These are phyloP conservation scores for Candida golubevii DNA, from an alignment of 805 yeast genomes.

Conservation along the genomic window DNA sequence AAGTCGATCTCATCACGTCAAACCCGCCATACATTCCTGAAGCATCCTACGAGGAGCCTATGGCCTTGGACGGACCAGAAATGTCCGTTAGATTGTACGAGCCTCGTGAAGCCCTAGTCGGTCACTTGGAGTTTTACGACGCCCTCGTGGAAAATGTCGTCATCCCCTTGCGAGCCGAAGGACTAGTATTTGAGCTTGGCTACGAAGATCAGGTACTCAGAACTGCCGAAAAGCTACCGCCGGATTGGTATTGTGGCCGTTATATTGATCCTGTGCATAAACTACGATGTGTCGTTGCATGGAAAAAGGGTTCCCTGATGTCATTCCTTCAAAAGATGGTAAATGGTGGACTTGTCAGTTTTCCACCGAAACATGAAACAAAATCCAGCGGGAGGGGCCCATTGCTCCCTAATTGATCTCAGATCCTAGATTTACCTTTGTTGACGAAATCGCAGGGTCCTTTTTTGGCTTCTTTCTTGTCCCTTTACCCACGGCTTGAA, in stretches of 20 bases:
- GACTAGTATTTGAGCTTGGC: conserved; percentile 78
- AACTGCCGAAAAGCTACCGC: conserved; percentile 26
- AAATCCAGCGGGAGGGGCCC: not conserved
- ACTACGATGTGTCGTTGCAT: conserved; percentile 63
- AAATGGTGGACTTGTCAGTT: not conserved
- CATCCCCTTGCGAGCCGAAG: conserved; percentile 38
- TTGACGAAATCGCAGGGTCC: conserved; percentile 1
- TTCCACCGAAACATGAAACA: not conserved
- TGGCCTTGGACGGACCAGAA: conserved; percentile 42
- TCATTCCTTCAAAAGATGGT: not conserved
- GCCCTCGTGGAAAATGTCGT: conserved; percentile 49
- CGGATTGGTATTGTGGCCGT: conserved; percentile 47
- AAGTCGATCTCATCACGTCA: conserved; percentile 60
- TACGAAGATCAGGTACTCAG: conserved; percentile 49
- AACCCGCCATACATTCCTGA: conserved; percentile 87
- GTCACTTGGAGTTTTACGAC: conserved; percentile 66
- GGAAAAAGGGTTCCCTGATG: conserved; percentile 31
- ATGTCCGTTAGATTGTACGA: conserved; percentile 67
- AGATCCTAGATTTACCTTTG: not conserved
- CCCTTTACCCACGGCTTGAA: conserved; percentile 68
- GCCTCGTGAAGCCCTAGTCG: conserved; percentile 76
- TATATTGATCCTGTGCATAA: conserved; percentile 48
- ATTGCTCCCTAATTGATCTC: too few relatives aligned
- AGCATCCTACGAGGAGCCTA: conserved; percentile 36
- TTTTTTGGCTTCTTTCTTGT: conserved; percentile 35